phyloP scores from a whole-genome alignment of 805 yeast species.

The Lachancea quebecensis region DNA sequence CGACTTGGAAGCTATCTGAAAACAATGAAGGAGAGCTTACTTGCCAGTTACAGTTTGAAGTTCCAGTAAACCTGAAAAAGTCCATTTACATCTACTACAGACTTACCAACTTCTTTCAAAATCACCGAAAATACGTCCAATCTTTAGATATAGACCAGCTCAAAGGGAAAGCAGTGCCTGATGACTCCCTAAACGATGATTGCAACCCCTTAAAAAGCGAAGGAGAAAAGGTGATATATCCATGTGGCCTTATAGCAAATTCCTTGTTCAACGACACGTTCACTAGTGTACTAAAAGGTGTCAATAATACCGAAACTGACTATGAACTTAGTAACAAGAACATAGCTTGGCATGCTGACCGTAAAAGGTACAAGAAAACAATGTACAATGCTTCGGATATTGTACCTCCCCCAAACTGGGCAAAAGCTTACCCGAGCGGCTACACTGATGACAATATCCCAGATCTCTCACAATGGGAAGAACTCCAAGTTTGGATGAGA shows the following conservation, averaged over 20 bases:
- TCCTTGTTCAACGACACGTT: conserved; percentile 74
- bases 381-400: conserved; percentile 51
- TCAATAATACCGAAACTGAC: conserved; percentile 26
- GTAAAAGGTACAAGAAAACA: conserved; percentile 57
- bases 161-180: conserved; percentile 62
- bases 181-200: conserved; percentile 40
- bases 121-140: conserved; percentile 88
- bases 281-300: conserved; percentile 38
- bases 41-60: conserved; percentile 64
- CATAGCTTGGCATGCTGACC: conserved; percentile 69
- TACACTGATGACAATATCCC: conserved; percentile 66
- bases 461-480: conserved; percentile 58
- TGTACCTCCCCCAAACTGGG: conserved; percentile 84
- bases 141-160: conserved; percentile 77
- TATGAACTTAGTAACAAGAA: conserved; percentile 44
- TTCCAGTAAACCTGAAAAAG: conserved; percentile 63
- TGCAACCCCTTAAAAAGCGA: conserved; percentile 33
- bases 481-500: conserved; percentile 82
- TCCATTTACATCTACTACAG: conserved; percentile 77
- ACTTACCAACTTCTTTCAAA: conserved; percentile 86
- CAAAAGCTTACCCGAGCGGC: conserved; percentile 61
- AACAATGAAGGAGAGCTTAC: conserved; percentile 31
- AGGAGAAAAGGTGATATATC: conserved; percentile 46
- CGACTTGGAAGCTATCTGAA: conserved; percentile 59
- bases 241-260: conserved; percentile 82